Conservation (phyloP, 805 yeast species). For the Lipomyces anomalus region DNA sequence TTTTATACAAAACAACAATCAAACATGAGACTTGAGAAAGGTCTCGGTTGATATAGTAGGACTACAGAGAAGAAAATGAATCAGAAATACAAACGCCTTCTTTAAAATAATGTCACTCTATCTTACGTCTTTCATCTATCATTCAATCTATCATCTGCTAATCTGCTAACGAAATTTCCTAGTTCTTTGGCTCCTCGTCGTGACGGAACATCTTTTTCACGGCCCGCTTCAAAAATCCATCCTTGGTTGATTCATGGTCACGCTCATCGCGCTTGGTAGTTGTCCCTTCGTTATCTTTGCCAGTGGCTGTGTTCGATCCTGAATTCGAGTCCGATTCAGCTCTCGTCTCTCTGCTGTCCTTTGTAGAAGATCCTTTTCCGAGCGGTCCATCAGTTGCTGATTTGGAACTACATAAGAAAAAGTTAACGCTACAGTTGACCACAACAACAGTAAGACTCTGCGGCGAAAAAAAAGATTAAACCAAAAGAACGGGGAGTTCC, state of each 20-base stretch:
- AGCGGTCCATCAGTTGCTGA: neutral
- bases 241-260: neutral
- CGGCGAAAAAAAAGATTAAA: too few relatives aligned
- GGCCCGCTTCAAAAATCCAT: slow-evolving; percentile 15
- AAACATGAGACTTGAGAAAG: too few relatives aligned
- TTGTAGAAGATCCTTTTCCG: neutral
- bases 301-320: neutral
- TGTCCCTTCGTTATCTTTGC: neutral
- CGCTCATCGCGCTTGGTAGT: neutral
- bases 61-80: too few relatives aligned
- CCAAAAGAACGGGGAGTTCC: too few relatives aligned
- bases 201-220: slow-evolving; percentile 13
- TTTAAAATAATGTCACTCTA: too few relatives aligned
- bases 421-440: slow-evolving; percentile 1
- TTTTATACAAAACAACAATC: too few relatives aligned
- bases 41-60: too few relatives aligned
- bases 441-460: too few relatives aligned
- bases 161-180: too few relatives aligned
- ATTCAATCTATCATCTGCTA: too few relatives aligned
- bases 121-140: too few relatives aligned
- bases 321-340: neutral
- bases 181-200: slow-evolving; percentile 10
- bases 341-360: slow-evolving; percentile 1
- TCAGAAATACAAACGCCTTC: too few relatives aligned
- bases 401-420: neutral